Base-by-base conservation (phyloP, 805 yeast genomes). In the Candida hungchunana region DNA sequence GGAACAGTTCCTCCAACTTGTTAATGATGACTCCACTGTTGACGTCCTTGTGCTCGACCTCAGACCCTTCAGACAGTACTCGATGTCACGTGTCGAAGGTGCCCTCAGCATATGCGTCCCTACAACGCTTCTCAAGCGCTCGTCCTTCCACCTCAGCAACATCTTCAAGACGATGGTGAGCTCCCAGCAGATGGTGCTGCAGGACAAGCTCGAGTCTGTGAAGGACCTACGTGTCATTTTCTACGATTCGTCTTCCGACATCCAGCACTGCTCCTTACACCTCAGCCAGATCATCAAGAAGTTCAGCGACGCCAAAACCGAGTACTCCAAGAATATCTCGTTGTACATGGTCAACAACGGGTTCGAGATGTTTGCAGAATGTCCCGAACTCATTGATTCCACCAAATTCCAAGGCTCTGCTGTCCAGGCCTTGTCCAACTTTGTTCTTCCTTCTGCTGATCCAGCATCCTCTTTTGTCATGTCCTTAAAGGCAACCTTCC, bases 31-130 rank as follows among this genome's bases (percentile, higher is more conserved):
- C 0, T 39, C 13, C 6, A 9, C 22, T 4, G 35, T 31, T 4
- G 54, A 51, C 15, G 36, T 40, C 5, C 34, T 51, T 3, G 31
- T 47, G 2, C 40, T 53, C 3, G 97, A 90, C 55, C 75, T 83
- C 15, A 64, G 97, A 41, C 86, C 97, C 0, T 86, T 80, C 56
- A 79, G 83, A 25, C 89, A 84, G 41, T 86, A 67, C 56, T 69
- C 78, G 26, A 72, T 69, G 39, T 59, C 73, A 5, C 84, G 82
- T 42, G 59, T 90, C 8, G 48, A 48, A 5, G 66, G 71, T 25
- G 75, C 97, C 0, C 62, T 85, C 28, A 86, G 85, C 54, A 71
- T 90, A 18, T 85, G 95, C 55, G 66, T 89, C 9, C 97, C 97
- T 1, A 82, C 96, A 12, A 90, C 97, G 1, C 65, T 90, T 21